Percentiles rank a stretch among this genome's conserved stretches.
Conservation (phyloP, 768 basidiomycete species). For the Galerina sulciceps region DNA sequence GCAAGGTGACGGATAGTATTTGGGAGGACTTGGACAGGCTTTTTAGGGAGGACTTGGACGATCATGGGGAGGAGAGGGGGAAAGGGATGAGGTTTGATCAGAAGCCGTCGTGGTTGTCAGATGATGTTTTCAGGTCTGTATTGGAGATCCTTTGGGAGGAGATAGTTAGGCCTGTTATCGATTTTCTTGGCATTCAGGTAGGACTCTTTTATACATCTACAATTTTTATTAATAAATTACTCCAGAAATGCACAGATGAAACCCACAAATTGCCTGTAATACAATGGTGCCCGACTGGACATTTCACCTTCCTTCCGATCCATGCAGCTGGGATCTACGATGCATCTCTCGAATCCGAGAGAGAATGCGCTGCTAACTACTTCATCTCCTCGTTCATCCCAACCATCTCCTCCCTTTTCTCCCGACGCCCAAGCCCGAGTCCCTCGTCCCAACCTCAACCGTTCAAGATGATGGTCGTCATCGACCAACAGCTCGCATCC, state of each 20-base stretch:
- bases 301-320: slow-evolving; percentile 40
- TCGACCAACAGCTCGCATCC: slow-evolving; percentile 10
- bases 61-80: too few species aligned
- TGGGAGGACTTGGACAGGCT: too few species aligned
- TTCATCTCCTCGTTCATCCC: slow-evolving; percentile 29
- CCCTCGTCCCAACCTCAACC: slow-evolving; percentile 4
- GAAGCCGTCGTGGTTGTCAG: neutral
- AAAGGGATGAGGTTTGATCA: too few species aligned
- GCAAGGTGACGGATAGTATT: too few species aligned
- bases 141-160: neutral
- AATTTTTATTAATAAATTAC: neutral
- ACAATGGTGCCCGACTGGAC: slow-evolving; percentile 31
- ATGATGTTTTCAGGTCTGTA: neutral
- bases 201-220: neutral
- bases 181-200: slow-evolving; percentile 1
- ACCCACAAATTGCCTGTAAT: neutral
- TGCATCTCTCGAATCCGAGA: neutral
- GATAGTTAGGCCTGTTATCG: neutral
- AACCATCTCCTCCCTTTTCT: slow-evolving; percentile 11
- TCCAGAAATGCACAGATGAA: neutral
- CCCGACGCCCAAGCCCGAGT: neutral
- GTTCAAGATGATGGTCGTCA: slow-evolving; percentile 25
- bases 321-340: slow-evolving; percentile 41
- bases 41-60: too few species aligned
- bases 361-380: slow-evolving; percentile 21